phyloP scores from a whole-genome alignment of 179 eudicot species.

The Nepenthes alata region DNA sequence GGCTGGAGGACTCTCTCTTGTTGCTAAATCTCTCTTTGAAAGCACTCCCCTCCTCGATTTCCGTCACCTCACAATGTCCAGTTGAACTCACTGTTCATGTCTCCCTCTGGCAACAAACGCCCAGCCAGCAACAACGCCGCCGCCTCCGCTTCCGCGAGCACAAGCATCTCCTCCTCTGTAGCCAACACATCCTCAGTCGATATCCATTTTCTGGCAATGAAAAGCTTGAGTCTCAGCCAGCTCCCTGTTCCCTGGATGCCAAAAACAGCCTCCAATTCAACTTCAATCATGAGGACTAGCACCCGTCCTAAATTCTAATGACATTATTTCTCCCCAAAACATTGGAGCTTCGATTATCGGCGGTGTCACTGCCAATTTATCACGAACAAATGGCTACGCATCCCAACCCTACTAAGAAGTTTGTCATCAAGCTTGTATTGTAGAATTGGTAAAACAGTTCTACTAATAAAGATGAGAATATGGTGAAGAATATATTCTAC shows the following conservation, averaged over 20 bases:
- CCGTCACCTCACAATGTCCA: background rate
- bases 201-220: slow-evolving; percentile 48
- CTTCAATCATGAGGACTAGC: slow-evolving; percentile 17
- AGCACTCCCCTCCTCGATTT: background rate
- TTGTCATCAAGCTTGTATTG: slow-evolving; percentile 58
- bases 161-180: slow-evolving; percentile 5
- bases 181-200: slow-evolving; percentile 7
- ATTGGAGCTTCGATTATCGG: slow-evolving; percentile 11
- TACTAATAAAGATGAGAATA: too few relatives aligned
- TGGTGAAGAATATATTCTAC: too few relatives aligned
- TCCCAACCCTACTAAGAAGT: slow-evolving; percentile 77
- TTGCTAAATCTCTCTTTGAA: too few relatives aligned
- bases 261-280: slow-evolving; percentile 33
- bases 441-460: too few relatives aligned
- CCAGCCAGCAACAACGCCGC: slow-evolving; percentile 6
- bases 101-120: slow-evolving; percentile 13
- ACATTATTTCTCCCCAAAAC: slow-evolving; percentile 5
- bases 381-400: slow-evolving; percentile 78
- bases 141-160: slow-evolving; percentile 3
- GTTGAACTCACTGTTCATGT: slow-evolving; percentile 8
- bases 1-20: too few relatives aligned
- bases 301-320: slow-evolving; percentile 14
- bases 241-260: slow-evolving; percentile 28
- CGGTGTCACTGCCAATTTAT: slow-evolving; percentile 47
- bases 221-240: slow-evolving; percentile 67